Base-by-base conservation (phyloP, 2,329 filamentous ascomycete genomes). In the Fusarium sp. region DNA sequence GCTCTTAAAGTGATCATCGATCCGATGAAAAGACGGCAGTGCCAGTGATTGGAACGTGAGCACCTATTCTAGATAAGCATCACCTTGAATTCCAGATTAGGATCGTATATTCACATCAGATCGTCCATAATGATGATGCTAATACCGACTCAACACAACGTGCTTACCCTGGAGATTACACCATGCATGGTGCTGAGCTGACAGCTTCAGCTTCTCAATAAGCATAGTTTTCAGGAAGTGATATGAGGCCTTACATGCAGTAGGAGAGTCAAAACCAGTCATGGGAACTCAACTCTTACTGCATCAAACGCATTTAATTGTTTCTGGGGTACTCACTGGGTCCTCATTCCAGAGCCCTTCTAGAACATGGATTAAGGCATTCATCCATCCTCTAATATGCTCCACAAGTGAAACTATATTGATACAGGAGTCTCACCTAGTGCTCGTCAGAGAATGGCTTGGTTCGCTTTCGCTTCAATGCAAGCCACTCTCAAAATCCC, bases 391-490 rank as follows among this genome's bases (percentile, higher is more conserved):
- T 38, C 22, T 34, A 17, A 34, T 15, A 22, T 17, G 46, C 46
- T 36, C 54, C 65, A 68, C 48, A 49, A 18, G 36, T 69, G 66
- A 68, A 68, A 68, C 66, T 38, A 52, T 42, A 18, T 53, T 66
- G 61, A 51, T 49, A 68, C 66, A 48, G 9, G 39, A 68, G 46
- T 38, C 33, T 33, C 20, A 31, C 42, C 24, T 34, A 45, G 15
- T 20, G 24, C n/a, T 57, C 20, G 7, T 31, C 42, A 54, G n/a
- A 52, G 17, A 43, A 56, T 34, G 20, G 26, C 28, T 53, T 39
- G 24, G 45, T 18, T 69, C 45, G 26, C 18, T 46, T 69, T 61
- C 18, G 44, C 38, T 40, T 55, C 28, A 15, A 33, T 48, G 18
- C 24, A 26, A 61, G 52, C 34, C 48, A 54, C 17, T 17, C 31